Percentiles rank a stretch among this genome's conserved stretches.
phyloP scores from a whole-genome alignment of 2,329 filamentous ascomycete species.

The Cercospora brassicicola region DNA sequence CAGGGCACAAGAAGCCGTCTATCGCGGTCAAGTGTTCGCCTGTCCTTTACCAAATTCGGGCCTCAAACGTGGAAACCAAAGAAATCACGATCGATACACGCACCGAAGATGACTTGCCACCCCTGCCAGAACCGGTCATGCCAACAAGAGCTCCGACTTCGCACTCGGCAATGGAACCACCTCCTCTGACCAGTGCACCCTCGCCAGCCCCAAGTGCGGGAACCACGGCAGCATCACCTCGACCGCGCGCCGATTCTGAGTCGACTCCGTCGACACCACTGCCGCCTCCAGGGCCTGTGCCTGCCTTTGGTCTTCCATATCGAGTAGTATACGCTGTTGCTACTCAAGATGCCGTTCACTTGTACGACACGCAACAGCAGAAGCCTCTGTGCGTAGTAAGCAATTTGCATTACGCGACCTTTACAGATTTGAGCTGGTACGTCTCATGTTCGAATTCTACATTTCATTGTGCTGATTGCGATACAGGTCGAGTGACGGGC shows the following conservation, averaged over 20 bases:
- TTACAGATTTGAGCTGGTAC: conserved; percentile 94
- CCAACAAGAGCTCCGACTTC: conserved; percentile 58
- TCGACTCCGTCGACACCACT: conserved; percentile 55
- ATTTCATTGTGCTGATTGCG: conserved; percentile 25
- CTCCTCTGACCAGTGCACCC: conserved; percentile 62
- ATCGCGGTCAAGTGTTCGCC: conserved; percentile 95
- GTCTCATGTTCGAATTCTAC: conserved; percentile 34
- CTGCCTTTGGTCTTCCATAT: conserved; percentile 83
- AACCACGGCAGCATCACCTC: conserved; percentile 56
- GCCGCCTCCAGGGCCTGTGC: conserved; percentile 48
- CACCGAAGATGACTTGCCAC: conserved; percentile 76
- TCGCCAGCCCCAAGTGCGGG: conserved; percentile 50
- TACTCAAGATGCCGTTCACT: conserved; percentile 88
- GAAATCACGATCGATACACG: conserved; percentile 95
- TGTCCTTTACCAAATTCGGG: conserved; percentile 77
- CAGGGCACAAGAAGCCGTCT: conserved; percentile 96
- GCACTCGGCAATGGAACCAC: conserved; percentile 76
- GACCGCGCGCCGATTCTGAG: conserved; percentile 51
- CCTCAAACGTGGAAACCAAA: conserved; percentile 66
- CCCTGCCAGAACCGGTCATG: conserved; percentile 77
- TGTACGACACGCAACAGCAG: conserved; percentile 97
- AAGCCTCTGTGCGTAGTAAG: conserved; percentile 92
- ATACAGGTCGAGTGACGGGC: conserved; percentile 69
- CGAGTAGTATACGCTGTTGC: conserved; percentile 95
- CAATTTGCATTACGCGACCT: conserved; percentile 95